Conservation (phyloP, 139 green algal species). For the Chlamydomonas sp. region DNA sequence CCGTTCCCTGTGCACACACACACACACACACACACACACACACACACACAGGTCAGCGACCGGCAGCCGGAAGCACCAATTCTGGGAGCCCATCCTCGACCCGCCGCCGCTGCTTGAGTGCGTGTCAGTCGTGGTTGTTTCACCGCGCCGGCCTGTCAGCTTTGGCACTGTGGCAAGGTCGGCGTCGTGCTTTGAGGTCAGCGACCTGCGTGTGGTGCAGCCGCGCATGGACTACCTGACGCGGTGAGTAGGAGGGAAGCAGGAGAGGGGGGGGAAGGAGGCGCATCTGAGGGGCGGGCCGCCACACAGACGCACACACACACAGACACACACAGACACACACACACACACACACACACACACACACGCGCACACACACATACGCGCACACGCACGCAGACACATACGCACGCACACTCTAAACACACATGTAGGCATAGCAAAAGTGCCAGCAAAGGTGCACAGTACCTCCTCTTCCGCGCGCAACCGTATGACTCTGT, state of each 20-base stretch:
- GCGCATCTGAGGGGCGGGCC: no score
- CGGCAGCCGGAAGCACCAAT: slow-evolving; percentile 21
- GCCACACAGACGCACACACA: no score
- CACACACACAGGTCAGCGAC: slow-evolving; percentile 15
- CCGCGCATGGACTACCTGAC: slow-evolving; percentile 35
- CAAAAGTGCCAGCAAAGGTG: slow-evolving; percentile 45
- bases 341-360: no score
- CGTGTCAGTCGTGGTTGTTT: slow-evolving; percentile 31
- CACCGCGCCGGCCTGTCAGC: slow-evolving; percentile 37
- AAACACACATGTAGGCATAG: no score
- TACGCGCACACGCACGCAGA: no score
- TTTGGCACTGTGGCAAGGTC: slow-evolving; percentile 46
- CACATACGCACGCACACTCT: no score
- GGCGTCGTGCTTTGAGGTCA: slow-evolving; percentile 46
- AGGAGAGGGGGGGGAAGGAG: no score
- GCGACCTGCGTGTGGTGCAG: slow-evolving; percentile 47
- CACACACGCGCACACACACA: no score
- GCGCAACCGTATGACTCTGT: slow-evolving; percentile 26
- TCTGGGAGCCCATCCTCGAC: slow-evolving; percentile 32
- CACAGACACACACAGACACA: no score
- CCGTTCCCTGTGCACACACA: background rate
- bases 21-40: background rate
- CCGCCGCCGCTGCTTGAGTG: slow-evolving; percentile 42
- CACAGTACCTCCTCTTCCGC: slow-evolving; percentile 48
- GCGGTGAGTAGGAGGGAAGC: slow-evolving; percentile 16